phyloP scores from a whole-genome alignment of 1,284 basidiomycete genomes.

The Moniliella sp. region DNA sequence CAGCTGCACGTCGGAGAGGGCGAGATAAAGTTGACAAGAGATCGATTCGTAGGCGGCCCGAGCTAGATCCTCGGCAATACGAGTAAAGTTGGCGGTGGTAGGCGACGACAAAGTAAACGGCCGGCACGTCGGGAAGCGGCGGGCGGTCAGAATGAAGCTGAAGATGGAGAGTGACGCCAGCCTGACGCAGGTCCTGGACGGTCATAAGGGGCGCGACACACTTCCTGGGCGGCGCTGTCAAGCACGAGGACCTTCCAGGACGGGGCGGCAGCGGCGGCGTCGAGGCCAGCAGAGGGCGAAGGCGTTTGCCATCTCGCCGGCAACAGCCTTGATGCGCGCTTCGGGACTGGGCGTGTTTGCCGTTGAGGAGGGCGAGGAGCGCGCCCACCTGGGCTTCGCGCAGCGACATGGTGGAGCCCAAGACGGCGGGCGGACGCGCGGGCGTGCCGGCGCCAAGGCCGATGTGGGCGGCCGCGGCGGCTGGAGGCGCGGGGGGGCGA shows the following conservation, averaged over 20 bases:
- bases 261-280: slow-evolving; percentile 26
- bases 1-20: slow-evolving; percentile 58
- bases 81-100: slow-evolving; percentile 58
- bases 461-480: too few relatives aligned
- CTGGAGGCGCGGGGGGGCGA: too few relatives aligned
- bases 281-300: too few relatives aligned
- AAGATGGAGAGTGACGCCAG: slow-evolving; percentile 93
- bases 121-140: slow-evolving; percentile 77
- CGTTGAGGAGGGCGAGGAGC: slow-evolving; percentile 23
- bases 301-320: not conserved
- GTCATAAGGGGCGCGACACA: slow-evolving; percentile 79
- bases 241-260: slow-evolving; percentile 87
- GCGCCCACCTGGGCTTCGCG: slow-evolving; percentile 20
- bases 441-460: too few relatives aligned
- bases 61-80: slow-evolving; percentile 33
- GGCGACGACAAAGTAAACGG: slow-evolving; percentile 90
- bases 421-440: too few relatives aligned
- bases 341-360: slow-evolving; percentile 16
- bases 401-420: too few relatives aligned
- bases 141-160: slow-evolving; percentile 63
- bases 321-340: too few relatives aligned
- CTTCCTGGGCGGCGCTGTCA: slow-evolving; percentile 84
- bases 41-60: not conserved
- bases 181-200: slow-evolving; percentile 84
- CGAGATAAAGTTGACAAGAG: not conserved